A percentile compares a stretch with the other conserved stretches of the same genome.
These are phyloP conservation scores for Cryptococcus wingfieldii DNA, from an alignment of 1,284 basidiomycete genomes.

Conservation along the genomic window DNA sequence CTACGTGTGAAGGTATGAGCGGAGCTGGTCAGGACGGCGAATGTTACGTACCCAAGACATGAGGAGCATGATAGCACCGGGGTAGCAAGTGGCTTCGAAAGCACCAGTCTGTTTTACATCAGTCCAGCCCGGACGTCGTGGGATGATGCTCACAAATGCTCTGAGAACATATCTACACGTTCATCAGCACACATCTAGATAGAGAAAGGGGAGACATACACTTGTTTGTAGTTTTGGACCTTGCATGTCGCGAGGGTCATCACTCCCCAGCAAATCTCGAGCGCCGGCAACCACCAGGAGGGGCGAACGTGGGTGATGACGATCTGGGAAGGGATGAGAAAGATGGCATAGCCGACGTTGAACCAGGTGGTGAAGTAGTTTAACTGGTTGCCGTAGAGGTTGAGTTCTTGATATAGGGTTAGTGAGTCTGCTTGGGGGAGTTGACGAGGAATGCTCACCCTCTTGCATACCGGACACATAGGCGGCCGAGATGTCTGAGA, in stretches of 20 bases:
- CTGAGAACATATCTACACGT: conserved; percentile 10
- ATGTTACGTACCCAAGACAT: conserved; percentile 21
- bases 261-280: conserved; percentile 33
- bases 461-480: conserved; percentile 75
- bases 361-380: conserved; percentile 51
- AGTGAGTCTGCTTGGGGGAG: background rate
- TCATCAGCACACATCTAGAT: background rate
- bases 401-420: conserved; percentile 59
- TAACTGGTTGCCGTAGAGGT: conserved; percentile 65
- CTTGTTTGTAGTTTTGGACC: conserved; percentile 23
- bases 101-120: conserved; percentile 16
- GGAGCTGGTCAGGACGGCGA: background rate
- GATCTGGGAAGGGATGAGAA: conserved; percentile 38
- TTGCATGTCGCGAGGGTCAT: conserved; percentile 27
- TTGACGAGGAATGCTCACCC: conserved; percentile 34
- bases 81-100: conserved; percentile 31
- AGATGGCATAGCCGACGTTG: conserved; percentile 21
- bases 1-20: background rate
- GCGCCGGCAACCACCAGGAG: conserved; percentile 20
- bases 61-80: conserved; percentile 29
- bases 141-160: conserved; percentile 12
- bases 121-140: background rate
- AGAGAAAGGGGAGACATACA: conserved; percentile 14
- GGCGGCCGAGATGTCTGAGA: conserved; percentile 18
- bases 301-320: conserved; percentile 32